Evolutionary conservation across 768 basidiomycete genomes (phyloP), one percentile per base, ranked within the genome.

Genomic region (Lactarius akahatsu): DNA sequence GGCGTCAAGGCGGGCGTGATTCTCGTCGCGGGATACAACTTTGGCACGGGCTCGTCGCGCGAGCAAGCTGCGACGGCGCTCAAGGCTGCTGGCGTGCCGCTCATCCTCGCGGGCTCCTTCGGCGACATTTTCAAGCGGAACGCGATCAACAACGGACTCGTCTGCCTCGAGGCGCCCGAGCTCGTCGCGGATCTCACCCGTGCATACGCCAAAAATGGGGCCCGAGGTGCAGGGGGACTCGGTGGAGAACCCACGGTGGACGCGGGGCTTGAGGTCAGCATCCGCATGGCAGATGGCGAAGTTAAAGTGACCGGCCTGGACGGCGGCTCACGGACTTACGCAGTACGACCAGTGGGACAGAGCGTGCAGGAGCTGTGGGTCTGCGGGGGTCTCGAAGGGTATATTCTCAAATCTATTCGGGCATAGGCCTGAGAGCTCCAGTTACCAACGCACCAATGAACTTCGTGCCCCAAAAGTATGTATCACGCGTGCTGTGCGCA

Each of bases 71-170:
- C 97, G 18, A 99, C 97, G 0, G 96, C 97, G 1, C 87, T 99
- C 69, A 94, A 95, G 75, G 86, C 95, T 8, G 92, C 96, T 0
- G 96, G 97, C 18, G 79, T 99, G 4, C 94, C 94, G 4, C 80
- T 97, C 59, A 94, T 99, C 63, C 84, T 99, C 65, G 94, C 94
- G n/a, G 97, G 96, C 40, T 97, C 95, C 36, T 99, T 99, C 71
- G 96, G 97, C 11, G 97, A 99, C 76, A 98, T 98, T 73, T 99
- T 97, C 84, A 98, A 98, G 81, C 88, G 97, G 38, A 99, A 99
- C 76, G 91, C 94, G 20, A 98, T 98, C 80, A 99, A 99, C 80
- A 98, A 99, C 74, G 96, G 95, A 11, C 82, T 99, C 7, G 92
- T 99, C 59, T 97, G 97, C 74, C 77, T 98, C 55, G 96, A 98